A percentile compares a stretch with the other conserved stretches of the same genome.
Evolutionary conservation across 768 basidiomycete species (phyloP).

Genomic region (Mycena floridula): DNA sequence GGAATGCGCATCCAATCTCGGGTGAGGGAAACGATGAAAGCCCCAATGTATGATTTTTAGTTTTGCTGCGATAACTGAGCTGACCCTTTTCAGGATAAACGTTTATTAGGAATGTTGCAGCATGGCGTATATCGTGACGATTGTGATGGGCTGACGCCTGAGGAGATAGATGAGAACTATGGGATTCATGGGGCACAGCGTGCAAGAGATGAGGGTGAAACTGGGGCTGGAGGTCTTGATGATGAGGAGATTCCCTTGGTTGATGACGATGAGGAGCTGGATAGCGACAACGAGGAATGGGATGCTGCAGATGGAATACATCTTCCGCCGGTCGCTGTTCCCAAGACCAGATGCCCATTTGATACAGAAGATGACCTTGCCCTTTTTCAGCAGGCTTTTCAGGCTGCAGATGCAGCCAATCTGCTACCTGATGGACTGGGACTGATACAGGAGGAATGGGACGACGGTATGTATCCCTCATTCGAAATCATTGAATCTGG

Average conservation of each 20-base stretch:
- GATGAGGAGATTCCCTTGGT: too few species aligned
- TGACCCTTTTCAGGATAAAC: not conserved
- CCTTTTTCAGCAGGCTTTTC: too few species aligned
- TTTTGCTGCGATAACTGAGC: too few species aligned
- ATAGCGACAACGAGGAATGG: too few species aligned
- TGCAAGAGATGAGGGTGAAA: not conserved
- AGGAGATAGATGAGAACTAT: not conserved
- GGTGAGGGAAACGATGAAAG: slow-evolving; percentile 8
- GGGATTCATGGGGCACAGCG: not conserved
- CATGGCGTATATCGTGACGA: not conserved
- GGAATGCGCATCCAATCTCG: slow-evolving; percentile 15
- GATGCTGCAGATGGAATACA: too few species aligned
- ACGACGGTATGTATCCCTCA: slow-evolving; percentile 4
- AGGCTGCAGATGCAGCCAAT: too few species aligned
- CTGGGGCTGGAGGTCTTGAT: not conserved
- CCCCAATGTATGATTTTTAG: slow-evolving; percentile 6
- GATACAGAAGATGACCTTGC: too few species aligned
- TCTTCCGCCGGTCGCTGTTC: too few species aligned
- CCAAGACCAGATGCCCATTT: too few species aligned
- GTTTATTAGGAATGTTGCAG: not conserved
- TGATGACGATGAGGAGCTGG: too few species aligned
- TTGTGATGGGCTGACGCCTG: not conserved
- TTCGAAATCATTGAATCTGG: slow-evolving; percentile 8
- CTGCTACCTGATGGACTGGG: slow-evolving; percentile 9
- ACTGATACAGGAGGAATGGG: slow-evolving; percentile 13